Base-by-base conservation (phyloP, 495 filamentous ascomycete species). In the Durotheca rogersii region DNA sequence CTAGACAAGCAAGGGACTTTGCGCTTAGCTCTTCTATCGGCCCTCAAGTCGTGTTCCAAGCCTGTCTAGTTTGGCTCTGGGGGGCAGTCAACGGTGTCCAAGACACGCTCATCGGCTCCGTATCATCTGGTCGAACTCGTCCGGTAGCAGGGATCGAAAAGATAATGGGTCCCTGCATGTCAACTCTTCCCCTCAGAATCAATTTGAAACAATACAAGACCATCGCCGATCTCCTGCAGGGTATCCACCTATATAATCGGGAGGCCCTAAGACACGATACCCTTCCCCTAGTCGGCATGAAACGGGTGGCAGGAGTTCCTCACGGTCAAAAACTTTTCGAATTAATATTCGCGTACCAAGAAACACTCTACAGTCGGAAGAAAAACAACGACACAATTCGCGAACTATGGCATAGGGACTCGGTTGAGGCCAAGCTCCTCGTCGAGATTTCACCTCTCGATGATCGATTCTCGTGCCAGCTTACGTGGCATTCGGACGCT, bases 311-410 rank as follows among this genome's bases (percentile, higher is more conserved):
- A 19, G 75, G 72, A 0, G 49, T 84, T 0, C 64, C 74, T 10
- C 60, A 77, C 1, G 68, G 68, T 0, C 64, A 72, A 20, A 61
- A 58, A 5, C 64, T 89, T 2, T 92, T 88, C 49, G 85, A 91
- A 42, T 77, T 82, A 0, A 71, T 91, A 1, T 74, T 92, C 38
- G 81, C 89, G 4, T 94, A 89, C 74, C 89, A 94, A 49, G 82
- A 92, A 61, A 83, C 81, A 1, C 65, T 83, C 7, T 58, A 75
- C 30, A 72, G 62, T 11, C 59, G 68, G 10, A 60, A 67, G 9
- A 53, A 59, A 0, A 47, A 52, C 1, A 31, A 51, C 14, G 39
- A 53, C 7, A 19, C 56, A 6, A 72, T 89, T 9, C 55, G 41
- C 15, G 66, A 82, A 40, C 62, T 81, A 1, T 74, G 72, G 39